Base-by-base conservation (phyloP, 805 yeast genomes). In the Dipodascus geniculatus region DNA sequence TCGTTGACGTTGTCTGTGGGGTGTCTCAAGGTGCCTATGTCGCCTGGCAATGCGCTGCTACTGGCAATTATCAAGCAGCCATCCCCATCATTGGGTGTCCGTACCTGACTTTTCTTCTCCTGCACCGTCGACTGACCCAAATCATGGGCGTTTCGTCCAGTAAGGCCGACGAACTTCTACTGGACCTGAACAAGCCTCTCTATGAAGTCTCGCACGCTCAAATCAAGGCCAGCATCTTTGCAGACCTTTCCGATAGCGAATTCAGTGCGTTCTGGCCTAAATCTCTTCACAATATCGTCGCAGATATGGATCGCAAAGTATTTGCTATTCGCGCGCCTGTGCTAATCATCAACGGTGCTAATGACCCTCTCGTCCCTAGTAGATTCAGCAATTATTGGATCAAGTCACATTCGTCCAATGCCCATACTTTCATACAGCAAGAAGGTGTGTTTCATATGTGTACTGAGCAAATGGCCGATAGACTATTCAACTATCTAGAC, bases 1-100 rank as follows among this genome's bases (percentile, higher is more conserved):
- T 74, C 19, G 52, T 56, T 42, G 56, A 74, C 61, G 69, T 75
- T 48, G 63, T 77, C 24, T 60, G 72, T 11, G 86, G 85, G 1
- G 69, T 70, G 44, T 78, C 83, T 0, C 68, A 79, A 48, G 84
- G 85, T 1, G 85, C 80, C 0, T 83, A 81, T 63, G 69, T 74
- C n/a, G 68, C 74, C 28, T 77, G 78, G 69, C 65, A 63, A 74
- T 58, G 71, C 65, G 63, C 79, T 71, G 20, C 60, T 9, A 23
- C 50, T 38, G 28, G 56, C 14, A 57, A 52, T 11, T 2, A 63
- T 69, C 51, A 72, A 74, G 69, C 69, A 24, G 69, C 75, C 16
- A 73, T 74, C 44, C 82, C 83, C 1, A 70, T 78, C 23, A 68
- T 81, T 49, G 82, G 82, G 2, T 70, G 76, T 54, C 71, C 75